phyloP scores from a whole-genome alignment of 441 rosid species.

The Adansonia rubrostipa region DNA sequence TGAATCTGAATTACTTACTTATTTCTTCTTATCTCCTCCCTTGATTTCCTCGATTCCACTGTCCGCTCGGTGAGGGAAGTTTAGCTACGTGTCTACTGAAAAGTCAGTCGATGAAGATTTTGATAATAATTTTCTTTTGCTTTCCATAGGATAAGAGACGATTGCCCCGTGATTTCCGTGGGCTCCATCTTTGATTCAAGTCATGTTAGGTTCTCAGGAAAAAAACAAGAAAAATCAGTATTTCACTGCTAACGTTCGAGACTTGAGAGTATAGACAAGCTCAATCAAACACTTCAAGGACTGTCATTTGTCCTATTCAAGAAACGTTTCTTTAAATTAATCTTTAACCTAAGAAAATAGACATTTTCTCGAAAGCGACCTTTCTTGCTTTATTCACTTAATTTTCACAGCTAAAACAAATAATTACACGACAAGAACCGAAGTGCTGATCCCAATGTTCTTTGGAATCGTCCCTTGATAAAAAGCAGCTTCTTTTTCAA shows the following conservation, averaged over 20 bases:
- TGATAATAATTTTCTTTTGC: neutral
- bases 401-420: slow-evolving; percentile 12
- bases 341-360: neutral
- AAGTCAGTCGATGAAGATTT: neutral
- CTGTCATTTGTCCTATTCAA: neutral
- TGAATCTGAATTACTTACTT: neutral
- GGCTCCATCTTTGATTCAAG: slow-evolving; percentile 30
- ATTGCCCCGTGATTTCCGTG: slow-evolving; percentile 31
- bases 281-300: slow-evolving; percentile 7
- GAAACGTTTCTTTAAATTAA: slow-evolving; percentile 3
- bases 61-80: slow-evolving; percentile 39
- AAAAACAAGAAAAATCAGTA: neutral
- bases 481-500: neutral
- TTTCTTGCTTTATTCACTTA: neutral
- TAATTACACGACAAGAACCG: neutral
- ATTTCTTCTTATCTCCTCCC: neutral
- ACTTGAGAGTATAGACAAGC: neutral
- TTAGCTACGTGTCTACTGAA: neutral
- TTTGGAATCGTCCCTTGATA: neutral
- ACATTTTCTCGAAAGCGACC: slow-evolving; percentile 4
- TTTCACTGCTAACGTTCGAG: neutral
- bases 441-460: neutral
- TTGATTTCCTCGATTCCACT: neutral
- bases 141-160: slow-evolving; percentile 30
- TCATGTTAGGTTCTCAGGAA: neutral